Conservation (phyloP, 208 protist species). For the Trypanosoma grayi region DNA sequence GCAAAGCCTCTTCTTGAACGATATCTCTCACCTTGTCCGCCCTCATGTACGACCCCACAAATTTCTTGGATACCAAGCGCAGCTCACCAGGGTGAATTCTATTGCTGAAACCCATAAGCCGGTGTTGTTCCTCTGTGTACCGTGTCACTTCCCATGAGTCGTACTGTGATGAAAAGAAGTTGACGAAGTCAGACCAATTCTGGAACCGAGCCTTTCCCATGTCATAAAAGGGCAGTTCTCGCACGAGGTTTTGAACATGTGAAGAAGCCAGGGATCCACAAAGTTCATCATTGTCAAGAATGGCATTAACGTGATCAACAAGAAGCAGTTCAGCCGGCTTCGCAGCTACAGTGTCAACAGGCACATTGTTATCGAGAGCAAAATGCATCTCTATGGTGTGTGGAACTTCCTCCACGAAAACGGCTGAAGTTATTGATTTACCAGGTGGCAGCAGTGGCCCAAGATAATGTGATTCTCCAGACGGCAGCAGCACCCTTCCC, state of each 20-base stretch:
- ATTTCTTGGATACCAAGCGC: conserved; percentile 51
- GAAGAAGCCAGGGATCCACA: conserved; percentile 51
- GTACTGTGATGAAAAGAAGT: conserved; percentile 38
- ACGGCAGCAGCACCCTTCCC: conserved; percentile 10
- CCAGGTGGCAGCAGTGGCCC: conserved; percentile 22
- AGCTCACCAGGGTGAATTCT: conserved; percentile 41
- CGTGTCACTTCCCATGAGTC: conserved; percentile 38
- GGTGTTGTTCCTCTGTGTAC: conserved; percentile 41
- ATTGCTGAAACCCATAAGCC: conserved; percentile 40
- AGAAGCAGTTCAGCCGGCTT: conserved; percentile 62
- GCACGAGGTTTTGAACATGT: conserved; percentile 73
- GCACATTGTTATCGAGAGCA: conserved; percentile 32
- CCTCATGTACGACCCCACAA: conserved; percentile 20
- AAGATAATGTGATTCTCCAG: conserved; percentile 29
- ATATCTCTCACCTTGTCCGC: conserved; percentile 48
- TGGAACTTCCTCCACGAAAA: conserved; percentile 42
- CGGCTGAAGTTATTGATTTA: conserved; percentile 31
- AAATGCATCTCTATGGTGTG: conserved; percentile 28
- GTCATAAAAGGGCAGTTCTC: conserved; percentile 61
- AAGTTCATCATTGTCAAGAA: conserved; percentile 72
- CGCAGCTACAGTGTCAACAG: conserved; percentile 21
- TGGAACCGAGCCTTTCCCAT: conserved; percentile 44
- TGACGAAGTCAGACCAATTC: conserved; percentile 58
- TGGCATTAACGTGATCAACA: conserved; percentile 55
- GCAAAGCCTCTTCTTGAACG: conserved; percentile 37